Evolutionary conservation across 2,329 filamentous ascomycete species (phyloP).

Genomic region (Penicillium griseofulvum): DNA sequence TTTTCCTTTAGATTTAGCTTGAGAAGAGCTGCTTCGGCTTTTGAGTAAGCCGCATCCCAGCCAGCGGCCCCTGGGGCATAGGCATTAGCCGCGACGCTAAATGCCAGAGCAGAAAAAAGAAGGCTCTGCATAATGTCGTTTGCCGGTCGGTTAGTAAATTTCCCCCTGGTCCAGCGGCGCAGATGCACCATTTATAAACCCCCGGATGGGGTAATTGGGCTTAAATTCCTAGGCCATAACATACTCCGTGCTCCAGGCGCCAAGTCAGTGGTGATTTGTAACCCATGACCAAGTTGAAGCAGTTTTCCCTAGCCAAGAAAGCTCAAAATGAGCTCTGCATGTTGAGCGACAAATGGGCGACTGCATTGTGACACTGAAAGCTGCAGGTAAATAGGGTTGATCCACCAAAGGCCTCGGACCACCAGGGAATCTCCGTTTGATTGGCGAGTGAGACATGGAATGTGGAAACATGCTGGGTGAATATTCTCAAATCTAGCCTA

Average conservation of each 20-base stretch:
- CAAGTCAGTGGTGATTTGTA: neutral
- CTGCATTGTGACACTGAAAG: neutral
- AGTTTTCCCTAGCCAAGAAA: neutral
- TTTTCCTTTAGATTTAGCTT: slow-evolving; percentile 25
- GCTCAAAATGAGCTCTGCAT: neutral
- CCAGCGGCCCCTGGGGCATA: slow-evolving; percentile 2
- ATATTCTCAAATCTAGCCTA: neutral
- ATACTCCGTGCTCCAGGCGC: neutral
- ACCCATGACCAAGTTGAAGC: neutral
- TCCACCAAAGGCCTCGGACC: neutral
- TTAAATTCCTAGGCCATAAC: neutral
- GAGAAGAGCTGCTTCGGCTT: slow-evolving; percentile 11
- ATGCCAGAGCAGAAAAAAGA: slow-evolving; percentile 5
- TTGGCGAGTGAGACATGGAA: neutral
- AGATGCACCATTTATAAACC: neutral
- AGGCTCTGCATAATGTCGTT: neutral
- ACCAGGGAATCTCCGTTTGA: neutral
- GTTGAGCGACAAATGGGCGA: neutral
- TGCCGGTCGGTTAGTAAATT: neutral
- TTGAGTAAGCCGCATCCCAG: slow-evolving; percentile 15
- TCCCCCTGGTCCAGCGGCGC: neutral
- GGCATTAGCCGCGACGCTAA: slow-evolving; percentile 2
- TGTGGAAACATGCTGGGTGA: neutral
- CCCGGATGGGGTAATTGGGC: neutral
- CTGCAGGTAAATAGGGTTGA: neutral